phyloP scores from a whole-genome alignment of 2,329 filamentous ascomycete genomes.

The Aspergillus sp. region DNA sequence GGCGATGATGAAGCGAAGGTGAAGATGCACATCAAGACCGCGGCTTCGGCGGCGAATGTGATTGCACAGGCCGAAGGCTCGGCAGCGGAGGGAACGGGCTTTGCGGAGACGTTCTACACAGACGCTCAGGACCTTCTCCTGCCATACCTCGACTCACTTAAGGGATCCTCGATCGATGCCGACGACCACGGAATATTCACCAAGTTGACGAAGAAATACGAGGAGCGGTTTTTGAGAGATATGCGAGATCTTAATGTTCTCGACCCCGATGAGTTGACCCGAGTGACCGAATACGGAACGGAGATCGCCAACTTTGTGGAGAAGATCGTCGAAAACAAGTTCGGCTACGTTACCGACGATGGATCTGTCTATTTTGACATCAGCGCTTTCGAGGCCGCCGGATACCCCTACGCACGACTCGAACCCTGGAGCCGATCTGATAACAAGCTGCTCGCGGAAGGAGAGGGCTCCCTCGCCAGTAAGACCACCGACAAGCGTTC shows the following conservation, averaged over 20 bases:
- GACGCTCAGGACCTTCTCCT: constrained; percentile 65
- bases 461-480: constrained; percentile 72
- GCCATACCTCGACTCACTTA: constrained; percentile 69
- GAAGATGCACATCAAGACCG: constrained; percentile 78
- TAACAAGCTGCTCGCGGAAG: constrained; percentile 77
- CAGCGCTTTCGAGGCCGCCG: constrained; percentile 72
- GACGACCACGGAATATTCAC: constrained; percentile 75
- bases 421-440: constrained; percentile 83
- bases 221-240: constrained; percentile 81
- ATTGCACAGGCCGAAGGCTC: constrained; percentile 33
- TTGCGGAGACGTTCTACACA: constrained; percentile 49
- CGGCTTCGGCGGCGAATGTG: constrained; percentile 49
- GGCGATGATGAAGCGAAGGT: constrained; percentile 79
- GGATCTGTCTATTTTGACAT: constrained; percentile 96
- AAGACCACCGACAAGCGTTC: constrained; percentile 64
- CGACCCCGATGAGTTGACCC: constrained; percentile 72
- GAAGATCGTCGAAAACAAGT: constrained; percentile 76
- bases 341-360: constrained; percentile 69
- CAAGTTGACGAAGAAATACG: constrained; percentile 78
- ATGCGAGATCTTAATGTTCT: constrained; percentile 83
- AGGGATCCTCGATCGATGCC: constrained; percentile 54
- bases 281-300: constrained; percentile 88
- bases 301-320: constrained; percentile 84
- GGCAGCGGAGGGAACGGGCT: constrained; percentile 15
- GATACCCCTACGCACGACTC: constrained; percentile 79